These are phyloP conservation scores for Quercus ilex DNA, from an alignment of 306 rosid genomes.

Conservation along the genomic window DNA sequence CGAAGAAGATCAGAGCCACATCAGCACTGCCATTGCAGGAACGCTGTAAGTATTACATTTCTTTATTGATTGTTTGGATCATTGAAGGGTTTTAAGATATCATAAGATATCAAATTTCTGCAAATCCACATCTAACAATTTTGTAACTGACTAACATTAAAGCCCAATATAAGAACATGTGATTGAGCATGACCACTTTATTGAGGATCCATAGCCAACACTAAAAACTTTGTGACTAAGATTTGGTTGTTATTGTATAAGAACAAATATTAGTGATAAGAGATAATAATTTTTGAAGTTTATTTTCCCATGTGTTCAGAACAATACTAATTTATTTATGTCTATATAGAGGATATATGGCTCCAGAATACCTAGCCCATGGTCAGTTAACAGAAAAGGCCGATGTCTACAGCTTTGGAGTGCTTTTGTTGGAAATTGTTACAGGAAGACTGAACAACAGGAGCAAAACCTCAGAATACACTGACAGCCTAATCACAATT, in stretches of 20 bases:
- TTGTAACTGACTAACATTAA: background rate
- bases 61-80: background rate
- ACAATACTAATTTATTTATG: background rate
- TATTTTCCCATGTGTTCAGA: too few relatives aligned
- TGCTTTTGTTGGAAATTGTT: conserved; percentile 70
- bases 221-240: too few relatives aligned
- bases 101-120: background rate
- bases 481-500: conserved; percentile 65
- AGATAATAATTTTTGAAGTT: background rate
- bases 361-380: conserved; percentile 96
- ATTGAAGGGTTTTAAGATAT: background rate
- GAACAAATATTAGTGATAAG: background rate
- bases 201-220: too few relatives aligned
- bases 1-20: conserved; percentile 84
- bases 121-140: background rate
- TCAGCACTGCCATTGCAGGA: conserved; percentile 95
- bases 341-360: conserved; percentile 77
- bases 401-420: conserved; percentile 86
- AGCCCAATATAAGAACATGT: background rate
- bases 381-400: conserved; percentile 90
- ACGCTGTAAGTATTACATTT: conserved; percentile 53
- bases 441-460: conserved; percentile 71
- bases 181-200: too few relatives aligned
- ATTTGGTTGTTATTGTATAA: background rate
- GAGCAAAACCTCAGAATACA: conserved; percentile 62